A percentile compares a stretch with the other conserved stretches of the same genome.
Evolutionary conservation across 208 protist species (phyloP).

Genomic region (Phytomonas serpens): DNA sequence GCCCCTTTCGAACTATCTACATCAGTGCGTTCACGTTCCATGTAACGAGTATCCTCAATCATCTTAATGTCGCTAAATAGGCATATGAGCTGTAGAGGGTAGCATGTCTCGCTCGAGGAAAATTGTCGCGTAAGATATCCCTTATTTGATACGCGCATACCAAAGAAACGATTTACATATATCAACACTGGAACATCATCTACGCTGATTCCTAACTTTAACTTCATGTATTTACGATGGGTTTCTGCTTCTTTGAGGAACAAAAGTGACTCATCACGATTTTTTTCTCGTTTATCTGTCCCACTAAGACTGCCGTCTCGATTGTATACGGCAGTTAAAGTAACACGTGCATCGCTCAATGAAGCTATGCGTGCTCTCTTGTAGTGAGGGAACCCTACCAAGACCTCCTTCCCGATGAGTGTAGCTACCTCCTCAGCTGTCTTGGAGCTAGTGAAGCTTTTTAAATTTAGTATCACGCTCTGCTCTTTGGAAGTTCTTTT

Average conservation of each 20-base stretch:
- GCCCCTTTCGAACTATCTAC: slow-evolving; percentile 40
- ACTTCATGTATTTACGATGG: slow-evolving; percentile 67
- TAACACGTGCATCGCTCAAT: slow-evolving; percentile 43
- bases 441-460: slow-evolving; percentile 22
- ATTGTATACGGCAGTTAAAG: slow-evolving; percentile 40
- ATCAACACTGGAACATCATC: slow-evolving; percentile 52
- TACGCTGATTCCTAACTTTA: slow-evolving; percentile 67
- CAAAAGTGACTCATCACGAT: slow-evolving; percentile 45
- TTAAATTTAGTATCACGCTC: slow-evolving; percentile 61
- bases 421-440: slow-evolving; percentile 23
- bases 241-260: slow-evolving; percentile 68
- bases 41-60: slow-evolving; percentile 62
- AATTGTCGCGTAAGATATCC: slow-evolving; percentile 62
- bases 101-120: slow-evolving; percentile 65
- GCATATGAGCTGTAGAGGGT: slow-evolving; percentile 56
- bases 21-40: slow-evolving; percentile 52
- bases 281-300: slow-evolving; percentile 41
- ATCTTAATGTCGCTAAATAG: slow-evolving; percentile 51
- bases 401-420: slow-evolving; percentile 71
- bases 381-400: slow-evolving; percentile 85
- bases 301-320: slow-evolving; percentile 51
- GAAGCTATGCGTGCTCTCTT: slow-evolving; percentile 72
- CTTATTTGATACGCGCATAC: slow-evolving; percentile 52
- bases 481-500: slow-evolving; percentile 56
- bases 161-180: slow-evolving; percentile 77